Evolutionary conservation across 208 protist genomes (phyloP), one percentile per base, ranked within the genome.

Genomic region (Acanthamoeba culbertsoni): DNA sequence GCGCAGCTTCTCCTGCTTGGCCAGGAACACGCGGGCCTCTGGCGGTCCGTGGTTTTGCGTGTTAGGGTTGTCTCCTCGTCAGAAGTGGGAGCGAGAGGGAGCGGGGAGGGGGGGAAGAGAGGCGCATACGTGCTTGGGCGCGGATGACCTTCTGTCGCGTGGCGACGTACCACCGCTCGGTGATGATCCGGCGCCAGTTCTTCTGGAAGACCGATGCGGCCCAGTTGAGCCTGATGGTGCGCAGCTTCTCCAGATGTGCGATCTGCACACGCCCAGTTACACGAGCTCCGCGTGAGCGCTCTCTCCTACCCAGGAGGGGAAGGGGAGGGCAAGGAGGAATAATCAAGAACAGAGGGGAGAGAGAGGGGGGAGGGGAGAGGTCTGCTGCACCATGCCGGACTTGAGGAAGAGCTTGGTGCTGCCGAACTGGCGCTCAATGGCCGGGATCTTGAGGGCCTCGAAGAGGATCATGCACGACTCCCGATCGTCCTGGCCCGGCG

Each of bases 341-440:
- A n/a, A n/a, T n/a, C 20, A n/a, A 35, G 62, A 7, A 35, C n/a
- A 37, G 18, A 26, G 2, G 75, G 2, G 35, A 14, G 63, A 14
- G 16, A 23, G 35, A 75, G 35, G n/a, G 10, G 63, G n/a, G n/a
- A n/a, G n/a, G n/a, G 3, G 62, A 1, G 28, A 43, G 62, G 33
- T 14, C 6, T 40, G 63, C 4, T 18, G 48, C 42, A 89, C 79
- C 79, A 89, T 89, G 7, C 86, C 86, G 7, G 86, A 45, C 31
- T 73, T 65, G 57, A 92, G 86, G 86, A 75, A 92, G n/a, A 92
- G 53, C 46, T 92, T 92, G 40, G 86, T 92, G 57, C n/a, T 68
- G 26, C 86, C 86, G 46, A 92, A 92, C 86, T 92, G 86, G 35
- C 59, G 43, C 35, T 92, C 59, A 18, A 65, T 73, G 20, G 35